A percentile compares a stretch with the other conserved stretches of the same genome.
These are phyloP conservation scores for Melastoma candidum DNA, from an alignment of 441 rosid genomes.

Conservation along the genomic window DNA sequence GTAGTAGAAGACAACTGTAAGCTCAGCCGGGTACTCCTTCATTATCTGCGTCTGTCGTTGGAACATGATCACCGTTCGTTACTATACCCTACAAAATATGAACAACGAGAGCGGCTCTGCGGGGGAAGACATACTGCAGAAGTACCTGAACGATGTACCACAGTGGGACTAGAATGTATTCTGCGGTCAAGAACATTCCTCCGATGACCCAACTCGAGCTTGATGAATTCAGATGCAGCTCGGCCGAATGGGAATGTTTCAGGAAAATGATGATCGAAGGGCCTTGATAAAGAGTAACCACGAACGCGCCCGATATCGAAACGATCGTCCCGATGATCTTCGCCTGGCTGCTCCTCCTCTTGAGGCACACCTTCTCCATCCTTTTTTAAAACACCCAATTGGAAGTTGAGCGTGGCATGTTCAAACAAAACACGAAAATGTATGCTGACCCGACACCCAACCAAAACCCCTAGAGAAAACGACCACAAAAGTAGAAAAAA, in stretches of 20 bases:
- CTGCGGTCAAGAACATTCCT: constrained; percentile 26
- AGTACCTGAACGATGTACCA: constrained; percentile 44
- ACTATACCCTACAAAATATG: neutral
- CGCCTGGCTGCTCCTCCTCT: constrained; percentile 38
- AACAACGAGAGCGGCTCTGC: neutral
- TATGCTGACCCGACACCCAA: no score
- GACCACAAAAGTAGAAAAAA: no score
- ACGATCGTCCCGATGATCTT: constrained; percentile 49
- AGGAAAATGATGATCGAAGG: constrained; percentile 23
- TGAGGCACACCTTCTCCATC: constrained; percentile 38
- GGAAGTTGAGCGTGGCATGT: no score
- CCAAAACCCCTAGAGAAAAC: no score
- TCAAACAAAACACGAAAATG: no score
- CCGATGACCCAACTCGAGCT: constrained; percentile 35
- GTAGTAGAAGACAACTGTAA: constrained; percentile 31
- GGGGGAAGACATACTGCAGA: neutral
- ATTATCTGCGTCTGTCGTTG: constrained; percentile 39
- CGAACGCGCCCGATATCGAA: constrained; percentile 48
- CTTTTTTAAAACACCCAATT: constrained; percentile 13
- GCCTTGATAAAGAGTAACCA: constrained; percentile 44
- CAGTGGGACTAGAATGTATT: constrained; percentile 24
- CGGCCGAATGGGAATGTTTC: constrained; percentile 1
- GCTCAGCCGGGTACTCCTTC: constrained; percentile 48
- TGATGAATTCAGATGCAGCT: constrained; percentile 8
- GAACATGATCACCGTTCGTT: neutral